Conservation (phyloP, 805 yeast genomes). For the Cyberlindnera galapagoensis region DNA sequence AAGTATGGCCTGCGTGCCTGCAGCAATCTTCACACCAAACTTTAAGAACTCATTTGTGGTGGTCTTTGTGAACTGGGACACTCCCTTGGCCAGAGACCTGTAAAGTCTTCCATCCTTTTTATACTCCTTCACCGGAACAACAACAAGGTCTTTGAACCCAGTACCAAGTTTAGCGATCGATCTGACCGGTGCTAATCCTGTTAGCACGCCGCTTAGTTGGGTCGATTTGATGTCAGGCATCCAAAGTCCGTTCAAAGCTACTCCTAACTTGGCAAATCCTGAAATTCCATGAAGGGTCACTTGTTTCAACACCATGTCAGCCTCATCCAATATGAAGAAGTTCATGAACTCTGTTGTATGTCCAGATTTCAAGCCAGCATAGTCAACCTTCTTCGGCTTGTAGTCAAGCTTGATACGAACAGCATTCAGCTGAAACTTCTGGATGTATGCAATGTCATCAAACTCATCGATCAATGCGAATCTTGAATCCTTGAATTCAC, state of each 20-base stretch:
- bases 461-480: constrained; percentile 52
- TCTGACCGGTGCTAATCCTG: constrained; percentile 79
- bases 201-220: constrained; percentile 73
- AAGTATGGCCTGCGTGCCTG: constrained; percentile 77
- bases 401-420: constrained; percentile 72
- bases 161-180: constrained; percentile 73
- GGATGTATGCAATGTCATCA: constrained; percentile 64
- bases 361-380: constrained; percentile 79
- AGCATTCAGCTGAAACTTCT: constrained; percentile 55
- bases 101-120: constrained; percentile 63
- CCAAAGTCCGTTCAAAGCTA: constrained; percentile 64
- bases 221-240: constrained; percentile 79
- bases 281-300: constrained; percentile 66
- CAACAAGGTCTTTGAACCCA: constrained; percentile 67
- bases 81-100: constrained; percentile 70
- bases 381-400: constrained; percentile 85
- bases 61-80: constrained; percentile 62
- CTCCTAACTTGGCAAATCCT: constrained; percentile 60
- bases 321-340: constrained; percentile 82
- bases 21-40: constrained; percentile 77
- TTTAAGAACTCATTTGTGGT: constrained; percentile 77
- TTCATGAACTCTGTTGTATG: constrained; percentile 83
- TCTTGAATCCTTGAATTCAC: constrained; percentile 69
- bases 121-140: constrained; percentile 70
- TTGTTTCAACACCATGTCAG: constrained; percentile 58